Percentiles rank a stretch among this genome's conserved stretches.
These are phyloP conservation scores for Phellopilus nigrolimitatus DNA, from an alignment of 1,284 basidiomycete genomes.

Conservation along the genomic window DNA sequence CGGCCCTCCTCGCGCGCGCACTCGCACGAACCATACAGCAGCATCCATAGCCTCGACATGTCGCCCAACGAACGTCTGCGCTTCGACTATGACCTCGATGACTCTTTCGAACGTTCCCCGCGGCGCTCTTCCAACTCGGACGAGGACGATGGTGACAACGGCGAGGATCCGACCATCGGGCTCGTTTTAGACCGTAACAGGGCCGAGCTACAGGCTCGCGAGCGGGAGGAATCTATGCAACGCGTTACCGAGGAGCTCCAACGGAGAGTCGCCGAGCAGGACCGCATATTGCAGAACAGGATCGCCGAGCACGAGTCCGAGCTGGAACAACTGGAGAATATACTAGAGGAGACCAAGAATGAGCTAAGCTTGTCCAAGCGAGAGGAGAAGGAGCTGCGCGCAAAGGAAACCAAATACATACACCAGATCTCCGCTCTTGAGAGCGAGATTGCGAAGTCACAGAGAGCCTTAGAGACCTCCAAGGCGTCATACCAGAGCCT, in stretches of 20 bases:
- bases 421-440: conserved; percentile 68
- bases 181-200: conserved; percentile 57
- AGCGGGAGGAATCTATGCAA: conserved; percentile 65
- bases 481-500: conserved; percentile 66
- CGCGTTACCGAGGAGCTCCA: conserved; percentile 69
- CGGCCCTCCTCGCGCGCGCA: conserved; percentile 59
- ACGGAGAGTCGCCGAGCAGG: conserved; percentile 68
- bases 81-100: conserved; percentile 29
- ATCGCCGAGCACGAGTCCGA: conserved; percentile 72
- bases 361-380: conserved; percentile 74
- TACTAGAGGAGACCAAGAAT: conserved; percentile 65
- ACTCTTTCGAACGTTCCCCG: conserved; percentile 23
- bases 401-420: conserved; percentile 71
- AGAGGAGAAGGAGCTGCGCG: conserved; percentile 83
- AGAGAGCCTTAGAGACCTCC: conserved; percentile 65
- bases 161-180: conserved; percentile 49
- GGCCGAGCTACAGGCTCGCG: conserved; percentile 57
- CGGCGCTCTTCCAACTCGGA: conserved; percentile 40
- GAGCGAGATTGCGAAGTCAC: conserved; percentile 70
- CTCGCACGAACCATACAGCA: conserved; percentile 39
- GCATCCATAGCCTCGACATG: conserved; percentile 11
- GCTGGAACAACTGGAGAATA: conserved; percentile 67
- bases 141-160: conserved; percentile 33
- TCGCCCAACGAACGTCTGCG: conserved; percentile 10
- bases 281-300: conserved; percentile 59